Conservation (phyloP, 805 yeast genomes). For the Candida sakaeoensis region DNA sequence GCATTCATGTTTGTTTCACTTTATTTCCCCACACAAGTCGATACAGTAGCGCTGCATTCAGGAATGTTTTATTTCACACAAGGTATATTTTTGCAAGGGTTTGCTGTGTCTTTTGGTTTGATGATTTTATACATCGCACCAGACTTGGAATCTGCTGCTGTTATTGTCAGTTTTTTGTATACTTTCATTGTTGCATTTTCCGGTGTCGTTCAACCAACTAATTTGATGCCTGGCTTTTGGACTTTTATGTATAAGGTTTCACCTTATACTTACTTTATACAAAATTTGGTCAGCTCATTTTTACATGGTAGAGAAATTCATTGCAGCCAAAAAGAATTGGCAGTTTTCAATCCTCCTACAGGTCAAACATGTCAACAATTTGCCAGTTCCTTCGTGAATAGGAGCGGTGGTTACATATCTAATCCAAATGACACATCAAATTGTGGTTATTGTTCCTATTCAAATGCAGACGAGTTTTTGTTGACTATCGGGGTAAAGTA, state of each 20-base stretch:
- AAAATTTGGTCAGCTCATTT: constrained; percentile 46
- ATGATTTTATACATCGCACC: constrained; percentile 55
- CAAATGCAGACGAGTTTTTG: constrained; percentile 48
- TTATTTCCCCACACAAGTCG: constrained; percentile 47
- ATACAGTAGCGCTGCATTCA: constrained; percentile 39
- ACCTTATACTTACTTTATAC: constrained; percentile 69
- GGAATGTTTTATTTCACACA: constrained; percentile 31
- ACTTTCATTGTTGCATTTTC: constrained; percentile 61
- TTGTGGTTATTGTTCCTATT: constrained; percentile 49
- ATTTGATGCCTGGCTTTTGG: constrained; percentile 77
- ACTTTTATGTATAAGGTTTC: constrained; percentile 74
- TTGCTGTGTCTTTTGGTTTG: constrained; percentile 33
- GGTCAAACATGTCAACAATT: constrained; percentile 66
- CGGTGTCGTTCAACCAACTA: constrained; percentile 61
- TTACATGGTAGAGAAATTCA: constrained; percentile 46
- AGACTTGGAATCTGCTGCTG: constrained; percentile 64
- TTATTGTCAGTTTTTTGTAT: constrained; percentile 52
- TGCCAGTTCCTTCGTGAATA: constrained; percentile 39
- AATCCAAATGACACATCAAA: constrained; percentile 46
- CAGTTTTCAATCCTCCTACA: constrained; percentile 36
- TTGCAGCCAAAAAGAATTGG: constrained; percentile 26
- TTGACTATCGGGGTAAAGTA: constrained; percentile 40
- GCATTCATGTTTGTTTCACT: constrained; percentile 36
- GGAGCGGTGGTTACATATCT: constrained; percentile 52
- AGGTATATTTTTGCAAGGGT: constrained; percentile 25